Evolutionary conservation across 2,329 filamentous ascomycete species (phyloP), one percentile per base, ranked within the genome.

Genomic region (Stemphylium beticola): DNA sequence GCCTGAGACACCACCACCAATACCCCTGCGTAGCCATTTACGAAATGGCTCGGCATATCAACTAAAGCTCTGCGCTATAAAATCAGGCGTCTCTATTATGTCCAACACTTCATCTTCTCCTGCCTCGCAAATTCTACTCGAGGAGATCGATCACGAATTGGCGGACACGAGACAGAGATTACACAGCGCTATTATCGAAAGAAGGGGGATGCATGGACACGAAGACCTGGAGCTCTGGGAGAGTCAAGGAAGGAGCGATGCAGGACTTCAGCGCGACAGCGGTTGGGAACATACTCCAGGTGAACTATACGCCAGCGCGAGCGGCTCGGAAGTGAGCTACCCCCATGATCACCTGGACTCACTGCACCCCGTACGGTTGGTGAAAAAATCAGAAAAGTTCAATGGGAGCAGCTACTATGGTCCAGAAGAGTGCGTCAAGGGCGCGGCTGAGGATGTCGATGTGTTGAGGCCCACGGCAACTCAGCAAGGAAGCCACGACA

Each of bases 11-110:
- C 57, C 57, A 36, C 57, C 53, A 1, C 31, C 46, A 7, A 45
- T 58, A 26, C 55, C 60, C 33, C 1, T 29, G 14, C 55, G 49
- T 15, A 58, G 46, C 31, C 52, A 36, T 31, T 32, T 53, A 14
- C 49, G 49, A 31, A 14, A 41, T n/a, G 33, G 18, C 2, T 26
- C 43, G 24, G 12, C 26, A 26, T 34, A 47, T 43, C 55, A 55
- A 10, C 17, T 22, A 4, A 32, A 33, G 18, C 18, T 40, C 11
- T 10, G 26, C 26, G 31, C 11, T 31, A 43, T 53, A 9, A 10
- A 18, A 11, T 46, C 29, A 17, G 17, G 22, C 14, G 10, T 12
- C 12, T 11, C 8, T 6, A 44, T 4, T n/a, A 22, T 33, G 7
- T 8, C 14, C 8, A 42, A 8, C 29, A 20, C n/a, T 17, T 22